Conservation (phyloP, 805 yeast species). For the Spathaspora passalidarum region DNA sequence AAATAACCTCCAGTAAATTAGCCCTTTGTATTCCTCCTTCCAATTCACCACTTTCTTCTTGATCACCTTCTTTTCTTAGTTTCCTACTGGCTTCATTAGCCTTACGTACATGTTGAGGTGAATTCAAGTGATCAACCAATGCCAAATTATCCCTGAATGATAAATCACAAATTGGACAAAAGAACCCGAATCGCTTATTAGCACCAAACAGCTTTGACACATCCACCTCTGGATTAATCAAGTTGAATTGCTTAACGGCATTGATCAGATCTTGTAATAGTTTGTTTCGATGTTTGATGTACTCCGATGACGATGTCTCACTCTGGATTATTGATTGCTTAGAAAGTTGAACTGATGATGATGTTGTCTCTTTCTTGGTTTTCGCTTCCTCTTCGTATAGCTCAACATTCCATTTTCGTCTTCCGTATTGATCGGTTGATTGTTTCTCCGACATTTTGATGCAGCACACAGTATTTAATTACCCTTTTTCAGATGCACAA, state of each 20-base stretch:
- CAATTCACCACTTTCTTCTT: constrained; percentile 11
- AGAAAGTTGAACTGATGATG: constrained; percentile 4
- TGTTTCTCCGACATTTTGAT: neutral
- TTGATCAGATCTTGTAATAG: constrained; percentile 28
- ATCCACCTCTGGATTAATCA: constrained; percentile 24
- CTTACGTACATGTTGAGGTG: constrained; percentile 58
- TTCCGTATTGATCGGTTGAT: constrained; percentile 51
- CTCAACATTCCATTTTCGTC: constrained; percentile 71
- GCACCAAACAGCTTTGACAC: constrained; percentile 18
- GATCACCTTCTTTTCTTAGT: constrained; percentile 2
- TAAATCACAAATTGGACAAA: constrained; percentile 75
- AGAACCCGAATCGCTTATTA: constrained; percentile 75
- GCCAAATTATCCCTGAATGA: constrained; percentile 82
- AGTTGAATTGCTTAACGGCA: constrained; percentile 33
- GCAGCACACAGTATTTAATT: neutral
- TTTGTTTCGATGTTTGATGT: constrained; percentile 28
- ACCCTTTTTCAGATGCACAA: neutral
- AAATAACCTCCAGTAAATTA: constrained; percentile 28
- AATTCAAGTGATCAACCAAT: constrained; percentile 78
- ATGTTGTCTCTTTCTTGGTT: constrained; percentile 12
- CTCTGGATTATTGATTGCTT: neutral
- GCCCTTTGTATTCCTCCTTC: constrained; percentile 38
- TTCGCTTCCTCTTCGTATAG: constrained; percentile 54
- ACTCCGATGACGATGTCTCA: constrained; percentile 16
- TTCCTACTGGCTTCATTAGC: constrained; percentile 14